Percentiles rank a stretch among this genome's conserved stretches.
These are phyloP conservation scores for Mrakia gelida DNA, from an alignment of 768 basidiomycete genomes.

Conservation along the genomic window DNA sequence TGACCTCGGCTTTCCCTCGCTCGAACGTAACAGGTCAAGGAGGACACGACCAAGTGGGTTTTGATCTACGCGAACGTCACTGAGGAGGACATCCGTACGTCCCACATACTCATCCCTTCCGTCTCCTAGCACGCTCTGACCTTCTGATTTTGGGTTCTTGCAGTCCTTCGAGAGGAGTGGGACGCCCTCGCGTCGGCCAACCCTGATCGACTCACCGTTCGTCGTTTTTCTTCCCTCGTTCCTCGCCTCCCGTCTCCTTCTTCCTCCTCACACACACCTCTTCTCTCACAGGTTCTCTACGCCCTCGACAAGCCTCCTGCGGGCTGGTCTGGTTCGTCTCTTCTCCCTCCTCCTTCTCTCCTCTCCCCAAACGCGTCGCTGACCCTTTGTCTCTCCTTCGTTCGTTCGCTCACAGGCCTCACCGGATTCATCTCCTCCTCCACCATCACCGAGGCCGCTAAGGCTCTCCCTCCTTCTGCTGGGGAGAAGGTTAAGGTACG, in stretches of 20 bases:
- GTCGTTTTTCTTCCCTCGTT: neutral
- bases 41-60: slow-evolving; percentile 94
- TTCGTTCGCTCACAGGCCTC: neutral
- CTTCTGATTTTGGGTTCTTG: slow-evolving; percentile 44
- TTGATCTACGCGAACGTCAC: slow-evolving; percentile 86
- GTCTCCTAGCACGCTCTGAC: too few species aligned
- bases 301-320: slow-evolving; percentile 68
- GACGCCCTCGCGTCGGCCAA: slow-evolving; percentile 48
- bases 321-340: slow-evolving; percentile 59
- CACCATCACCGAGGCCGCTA: slow-evolving; percentile 61
- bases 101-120: too few species aligned
- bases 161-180: slow-evolving; percentile 36
- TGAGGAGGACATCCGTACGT: slow-evolving; percentile 68
- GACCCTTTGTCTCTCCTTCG: neutral
- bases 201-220: slow-evolving; percentile 59
- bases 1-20: too few species aligned
- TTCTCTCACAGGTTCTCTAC: slow-evolving; percentile 61
- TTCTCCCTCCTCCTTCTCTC: neutral
- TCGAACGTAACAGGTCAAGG: slow-evolving; percentile 44
- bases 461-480: neutral
- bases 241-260: neutral
- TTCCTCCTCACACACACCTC: neutral
- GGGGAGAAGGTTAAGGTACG: slow-evolving; percentile 29
- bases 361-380: neutral
- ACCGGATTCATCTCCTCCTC: slow-evolving; percentile 71